Base-by-base conservation (phyloP, 1,284 basidiomycete species). In the Naganishia albida region DNA sequence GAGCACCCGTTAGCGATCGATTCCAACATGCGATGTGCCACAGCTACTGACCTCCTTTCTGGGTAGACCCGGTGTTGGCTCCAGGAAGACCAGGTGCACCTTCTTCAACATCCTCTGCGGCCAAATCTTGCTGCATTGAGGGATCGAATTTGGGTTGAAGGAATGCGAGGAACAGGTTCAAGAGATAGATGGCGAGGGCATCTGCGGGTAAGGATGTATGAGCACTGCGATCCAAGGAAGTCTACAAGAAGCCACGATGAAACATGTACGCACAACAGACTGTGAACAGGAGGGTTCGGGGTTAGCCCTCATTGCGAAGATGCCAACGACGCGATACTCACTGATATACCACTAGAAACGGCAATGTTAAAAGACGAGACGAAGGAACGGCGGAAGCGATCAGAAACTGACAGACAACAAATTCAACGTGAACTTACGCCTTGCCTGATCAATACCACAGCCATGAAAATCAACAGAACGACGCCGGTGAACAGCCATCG, bases 91-190 rank as follows among this genome's bases (percentile, higher is more conserved):
- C 78, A 15, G 82, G 73, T n/a, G 88, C 91, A 25, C 94, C 95
- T 73, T 93, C 94, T 75, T 98, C 95, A 20, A 97, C 89, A 74
- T 98, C 93, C 74, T 95, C 91, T 7, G 92, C 94, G 63, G 91
- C 84, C 2, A 97, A 82, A 78, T 99, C 96, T 50, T 90, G 90
- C 71, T 95, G 90, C 43, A 97, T 82, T 1, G 92, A 93, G 0
- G 96, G 95, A 80, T 99, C 96, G 78, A 99, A 99, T 77, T 77
- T 75, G 1, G 80, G 78, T 81, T 80, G 79, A 38, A 80, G 71
- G 73, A 80, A 80, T 1, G 81, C 79, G 53, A 82, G 76, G 75
- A 81, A 82, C 63, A 81, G 84, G 80, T 95, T 95, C 68, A 95
- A 84, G 70, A 96, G 86, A 81, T 95, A 96, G 73, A 96, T 96